Evolutionary conservation across 352 stramenopile genomes (phyloP), one percentile per base, ranked within the genome.

Genomic region (Lagenidium sp.): DNA sequence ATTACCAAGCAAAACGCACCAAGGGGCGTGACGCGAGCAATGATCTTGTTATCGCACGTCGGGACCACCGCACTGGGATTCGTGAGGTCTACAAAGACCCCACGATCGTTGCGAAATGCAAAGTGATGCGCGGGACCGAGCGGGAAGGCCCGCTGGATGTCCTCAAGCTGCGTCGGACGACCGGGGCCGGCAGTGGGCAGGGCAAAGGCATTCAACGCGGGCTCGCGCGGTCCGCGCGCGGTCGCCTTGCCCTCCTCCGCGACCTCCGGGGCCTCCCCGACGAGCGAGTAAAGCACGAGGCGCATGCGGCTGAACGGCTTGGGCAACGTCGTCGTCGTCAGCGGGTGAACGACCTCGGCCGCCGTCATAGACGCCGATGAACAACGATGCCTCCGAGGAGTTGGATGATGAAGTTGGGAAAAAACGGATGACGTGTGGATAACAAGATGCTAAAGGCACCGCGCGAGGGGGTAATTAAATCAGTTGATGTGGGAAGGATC

Each of bases 131-230:
- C 60, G 19, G 43, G 62, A 26, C 73, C 80, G 3, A 93, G 57
- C 11, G 80, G 80, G 52, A 89, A 93, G 15, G 75, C 73, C 31
- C 53, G 57, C 57, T 82, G 69, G 20, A 93, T 53, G 44, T 90
- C 66, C 4, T 47, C 47, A 4, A 93, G 67, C 0, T 53, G 57
- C 21, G 89, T 61, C 2, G 32, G 25, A 15, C 40, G 44, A 22
- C 36, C 44, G 13, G 41, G 50, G 3, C 52, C 39, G 1, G 49
- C 41, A 31, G 87, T 51, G 8, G 62, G 47, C n/a, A n/a, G n/a
- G n/a, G n/a, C n/a, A 47, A 90, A 90, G n/a, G 77, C 77, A 47
- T 90, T 90, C 61, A 68, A 85, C 41, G 79, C 71, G 37, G 53
- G 68, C 43, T 89, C 76, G 2, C 70, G 68, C 34, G 53, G 68